Conservation (phyloP, 2,329 filamentous ascomycete genomes). For the Purpureocillium takamizusanense region DNA sequence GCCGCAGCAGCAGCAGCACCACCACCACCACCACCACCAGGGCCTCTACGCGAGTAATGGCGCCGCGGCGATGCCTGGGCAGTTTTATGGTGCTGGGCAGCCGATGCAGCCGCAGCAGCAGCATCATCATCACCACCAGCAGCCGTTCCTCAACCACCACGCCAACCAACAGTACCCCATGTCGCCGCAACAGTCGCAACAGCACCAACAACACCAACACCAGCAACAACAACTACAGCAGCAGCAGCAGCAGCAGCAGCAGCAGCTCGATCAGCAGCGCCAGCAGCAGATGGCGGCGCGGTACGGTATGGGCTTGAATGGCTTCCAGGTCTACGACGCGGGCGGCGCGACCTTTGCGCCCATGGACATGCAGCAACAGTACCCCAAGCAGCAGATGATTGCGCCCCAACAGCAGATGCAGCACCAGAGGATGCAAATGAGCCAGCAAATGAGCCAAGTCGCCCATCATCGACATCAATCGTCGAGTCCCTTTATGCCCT, state of each 20-base stretch:
- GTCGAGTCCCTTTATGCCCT: neutral
- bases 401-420: conserved; percentile 4
- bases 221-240: neutral
- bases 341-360: conserved; percentile 10
- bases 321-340: conserved; percentile 1
- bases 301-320: conserved; percentile 1
- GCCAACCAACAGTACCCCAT: conserved; percentile 10
- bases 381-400: conserved; percentile 9
- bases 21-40: conserved; percentile 9
- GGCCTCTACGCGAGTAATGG: conserved; percentile 5
- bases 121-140: conserved; percentile 15
- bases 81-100: conserved; percentile 10
- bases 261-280: conserved; percentile 10
- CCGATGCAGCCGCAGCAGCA: conserved; percentile 13
- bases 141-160: no score
- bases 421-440: conserved; percentile 5
- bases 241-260: conserved; percentile 6
- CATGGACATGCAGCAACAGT: conserved; percentile 15
- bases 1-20: conserved; percentile 14
- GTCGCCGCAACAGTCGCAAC: conserved; percentile 14
- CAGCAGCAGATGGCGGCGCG: conserved; percentile 8
- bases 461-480: neutral
- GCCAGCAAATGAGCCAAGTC: neutral
- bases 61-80: conserved; percentile 10
- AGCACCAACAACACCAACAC: conserved; percentile 7